phyloP scores from a whole-genome alignment of 225 moss, liverwort and hornwort species.

The Straminergon stramineum region DNA sequence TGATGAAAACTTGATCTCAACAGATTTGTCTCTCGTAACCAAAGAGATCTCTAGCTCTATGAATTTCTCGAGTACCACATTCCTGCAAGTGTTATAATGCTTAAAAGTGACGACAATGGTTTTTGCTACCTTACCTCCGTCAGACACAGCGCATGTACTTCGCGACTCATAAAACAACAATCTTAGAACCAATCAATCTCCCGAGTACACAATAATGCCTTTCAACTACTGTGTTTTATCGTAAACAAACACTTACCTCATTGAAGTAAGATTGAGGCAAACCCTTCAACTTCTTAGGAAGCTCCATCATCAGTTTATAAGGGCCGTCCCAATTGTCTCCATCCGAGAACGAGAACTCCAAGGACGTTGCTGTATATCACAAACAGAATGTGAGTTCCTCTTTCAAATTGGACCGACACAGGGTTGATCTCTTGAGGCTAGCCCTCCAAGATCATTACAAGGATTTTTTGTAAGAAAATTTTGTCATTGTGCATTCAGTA shows the following conservation, averaged over 20 bases:
- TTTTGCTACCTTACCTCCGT: background rate
- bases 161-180: background rate
- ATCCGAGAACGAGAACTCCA: slow-evolving; percentile 92
- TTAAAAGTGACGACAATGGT: background rate
- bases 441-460: background rate
- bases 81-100: background rate
- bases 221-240: background rate
- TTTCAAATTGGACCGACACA: background rate
- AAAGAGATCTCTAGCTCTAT: background rate
- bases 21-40: background rate
- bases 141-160: background rate
- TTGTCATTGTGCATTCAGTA: background rate
- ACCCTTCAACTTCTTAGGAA: slow-evolving; percentile 59
- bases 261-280: slow-evolving; percentile 66
- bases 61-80: background rate
- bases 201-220: background rate
- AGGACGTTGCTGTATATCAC: slow-evolving; percentile 39
- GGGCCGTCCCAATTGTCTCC: slow-evolving; percentile 74
- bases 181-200: background rate
- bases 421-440: background rate
- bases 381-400: background rate
- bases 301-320: slow-evolving; percentile 56
- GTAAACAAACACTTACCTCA: slow-evolving; percentile 31
- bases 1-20: background rate
- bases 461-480: background rate